Conservation (phyloP, 1,284 basidiomycete species). For the Abortiporus biennis region DNA sequence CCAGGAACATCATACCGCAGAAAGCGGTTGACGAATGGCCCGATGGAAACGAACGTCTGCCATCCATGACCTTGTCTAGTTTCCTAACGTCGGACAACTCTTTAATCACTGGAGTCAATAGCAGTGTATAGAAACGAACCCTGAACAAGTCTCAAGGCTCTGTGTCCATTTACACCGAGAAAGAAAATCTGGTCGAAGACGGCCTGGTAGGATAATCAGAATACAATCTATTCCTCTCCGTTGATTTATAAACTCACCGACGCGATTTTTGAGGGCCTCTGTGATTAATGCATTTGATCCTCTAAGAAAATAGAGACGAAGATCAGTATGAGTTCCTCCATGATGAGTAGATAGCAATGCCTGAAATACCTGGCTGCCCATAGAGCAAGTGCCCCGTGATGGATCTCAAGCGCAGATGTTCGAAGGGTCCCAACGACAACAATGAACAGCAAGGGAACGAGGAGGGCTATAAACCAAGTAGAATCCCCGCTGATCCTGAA, state of each 20-base stretch:
- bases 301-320: constrained; percentile 26
- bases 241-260: constrained; percentile 34
- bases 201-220: constrained; percentile 30
- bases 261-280: constrained; percentile 50
- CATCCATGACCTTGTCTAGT: constrained; percentile 36
- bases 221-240: background rate
- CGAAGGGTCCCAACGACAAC: constrained; percentile 30
- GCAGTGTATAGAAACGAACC: constrained; percentile 26
- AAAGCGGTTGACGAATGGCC: constrained; percentile 67
- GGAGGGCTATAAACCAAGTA: constrained; percentile 41
- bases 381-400: constrained; percentile 50
- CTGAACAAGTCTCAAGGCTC: constrained; percentile 42
- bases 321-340: too few species aligned
- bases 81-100: too few species aligned
- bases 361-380: constrained; percentile 38
- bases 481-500: constrained; percentile 41
- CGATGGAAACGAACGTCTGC: constrained; percentile 58
- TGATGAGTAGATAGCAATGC: background rate
- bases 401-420: constrained; percentile 42
- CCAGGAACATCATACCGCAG: constrained; percentile 57
- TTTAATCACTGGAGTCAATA: background rate
- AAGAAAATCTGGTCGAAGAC: constrained; percentile 66
- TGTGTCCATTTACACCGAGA: constrained; percentile 58
- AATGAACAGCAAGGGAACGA: constrained; percentile 37
- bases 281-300: constrained; percentile 44